Evolutionary conservation across 495 filamentous ascomycete species (phyloP), one percentile per base, ranked within the genome.

Genomic region (Ascobolus immersus): DNA sequence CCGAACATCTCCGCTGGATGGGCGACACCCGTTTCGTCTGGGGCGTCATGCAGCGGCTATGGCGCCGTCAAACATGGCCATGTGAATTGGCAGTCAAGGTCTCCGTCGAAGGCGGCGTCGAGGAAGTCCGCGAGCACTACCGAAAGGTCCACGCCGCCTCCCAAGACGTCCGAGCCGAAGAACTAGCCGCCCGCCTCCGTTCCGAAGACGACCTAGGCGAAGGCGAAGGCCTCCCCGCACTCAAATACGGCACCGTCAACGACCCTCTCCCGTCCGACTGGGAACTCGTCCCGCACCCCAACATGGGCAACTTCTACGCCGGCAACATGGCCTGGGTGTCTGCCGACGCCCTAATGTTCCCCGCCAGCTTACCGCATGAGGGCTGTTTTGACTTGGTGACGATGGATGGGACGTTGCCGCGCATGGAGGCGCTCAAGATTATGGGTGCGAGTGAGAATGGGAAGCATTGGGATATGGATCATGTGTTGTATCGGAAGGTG

Each of bases 241-340:
- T 94, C 24, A 58, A 66, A 39, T 90, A 72, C 42, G 86, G 86
- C 13, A 79, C 74, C 0, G 61, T 84, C 35, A 62, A 65, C 31
- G 76, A 84, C 40, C 60, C 73, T 5, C 48, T 93, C 2, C 81
- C 81, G 0, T 52, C 62, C 6, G 71, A 66, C 21, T 91, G 80
- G 76, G 60, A 72, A 33, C 54, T 72, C 14, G 52, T 74, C 8
- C 66, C 75, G 4, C 60, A 71, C 32, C 69, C 78, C 36, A 76
- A 68, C 12, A 56, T 96, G 24, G 80, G 82, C 5, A 93, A 77
- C 48, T 93, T 96, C 56, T 93, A 86, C 51, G 73, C 72, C 6
- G 86, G 86, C 33, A 96, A 92, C 64, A 86, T 93, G 80, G 69
- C 77, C 4, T 78, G 72, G 52, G 79, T 96, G 77, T 69, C 79